Base-by-base conservation (phyloP, 2,329 filamentous ascomycete species). In the Xylaria digitata region DNA sequence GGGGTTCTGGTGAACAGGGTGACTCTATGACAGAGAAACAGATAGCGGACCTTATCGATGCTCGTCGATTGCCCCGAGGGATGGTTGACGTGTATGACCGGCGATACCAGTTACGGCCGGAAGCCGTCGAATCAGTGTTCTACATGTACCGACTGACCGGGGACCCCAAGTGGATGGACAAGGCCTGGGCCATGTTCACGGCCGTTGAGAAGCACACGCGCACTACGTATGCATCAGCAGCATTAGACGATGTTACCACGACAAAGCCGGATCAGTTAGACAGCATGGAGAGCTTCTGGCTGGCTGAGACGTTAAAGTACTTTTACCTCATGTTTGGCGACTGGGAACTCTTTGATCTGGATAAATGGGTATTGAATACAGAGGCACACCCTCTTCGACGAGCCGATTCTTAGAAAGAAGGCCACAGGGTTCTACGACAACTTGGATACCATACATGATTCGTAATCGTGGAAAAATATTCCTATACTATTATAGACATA, bases 41-140 rank as follows among this genome's bases (percentile, higher is more conserved):
- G 42, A 74, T 84, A 54, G 74, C 79, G 42, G 70, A 73, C 4
- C 71, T 77, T 53, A 80, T 84, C 61, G 73, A 77, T n/a, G 77
- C 80, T 53, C 80, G 82, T 63, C 80, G 80, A 11, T 72, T 90
- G 5, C 83, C 85, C 7, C 80, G 78, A 6, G 89, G 89, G 21
- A 86, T 90, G 75, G 80, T 84, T 2, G 80, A 81, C 19, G 83
- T 90, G 53, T 77, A 80, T 48, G 86, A 90, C 64, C 78, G 81
- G 46, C 83, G 84, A 62, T 92, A 92, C 74, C 86, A 91, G 34
- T 82, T 93, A 50, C 85, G 90, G 64, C 92, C 92, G 21, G 92
- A 95, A 79, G 92, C 92, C 1, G 93, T 95, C 61, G 92, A 95
- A 80, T 91, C 89, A 15, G 87, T 96, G 4, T 95, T 93, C 78